These are phyloP conservation scores for Amanita pallidorosea DNA, from an alignment of 768 basidiomycete genomes.

Conservation along the genomic window DNA sequence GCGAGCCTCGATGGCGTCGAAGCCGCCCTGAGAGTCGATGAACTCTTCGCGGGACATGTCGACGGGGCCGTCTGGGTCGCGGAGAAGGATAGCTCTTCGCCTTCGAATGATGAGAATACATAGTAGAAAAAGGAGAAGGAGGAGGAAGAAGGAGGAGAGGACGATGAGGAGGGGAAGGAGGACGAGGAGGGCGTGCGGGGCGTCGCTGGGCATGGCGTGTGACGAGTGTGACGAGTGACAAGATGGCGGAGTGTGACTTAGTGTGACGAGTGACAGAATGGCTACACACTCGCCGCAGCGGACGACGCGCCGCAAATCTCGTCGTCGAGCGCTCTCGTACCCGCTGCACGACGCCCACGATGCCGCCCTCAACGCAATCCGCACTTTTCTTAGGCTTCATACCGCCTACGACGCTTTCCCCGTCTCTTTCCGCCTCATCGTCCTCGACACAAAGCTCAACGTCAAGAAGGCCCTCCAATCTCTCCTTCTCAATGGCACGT, in stretches of 20 bases:
- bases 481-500: slow-evolving; percentile 65
- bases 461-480: slow-evolving; percentile 93
- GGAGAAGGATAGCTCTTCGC: slow-evolving; percentile 66
- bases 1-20: slow-evolving; percentile 83
- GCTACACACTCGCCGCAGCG: slow-evolving; percentile 37
- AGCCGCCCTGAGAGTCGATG: slow-evolving; percentile 84
- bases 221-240: background rate
- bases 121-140: slow-evolving; percentile 84
- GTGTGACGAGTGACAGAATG: slow-evolving; percentile 12
- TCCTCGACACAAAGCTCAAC: slow-evolving; percentile 90
- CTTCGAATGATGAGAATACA: slow-evolving; percentile 79
- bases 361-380: slow-evolving; percentile 56
- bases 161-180: slow-evolving; percentile 92
- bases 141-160: slow-evolving; percentile 84
- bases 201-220: slow-evolving; percentile 4
- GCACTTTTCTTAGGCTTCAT: slow-evolving; percentile 73
- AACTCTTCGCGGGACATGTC: slow-evolving; percentile 91
- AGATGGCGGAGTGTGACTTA: background rate
- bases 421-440: slow-evolving; percentile 92
- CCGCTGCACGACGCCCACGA: slow-evolving; percentile 46
- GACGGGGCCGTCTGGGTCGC: slow-evolving; percentile 84
- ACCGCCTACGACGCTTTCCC: slow-evolving; percentile 96
- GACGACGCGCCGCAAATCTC: slow-evolving; percentile 43
- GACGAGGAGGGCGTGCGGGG: slow-evolving; percentile 65
- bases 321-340: slow-evolving; percentile 48